These are phyloP conservation scores for Brassica incana DNA, from an alignment of 345 rosid genomes.

Conservation along the genomic window DNA sequence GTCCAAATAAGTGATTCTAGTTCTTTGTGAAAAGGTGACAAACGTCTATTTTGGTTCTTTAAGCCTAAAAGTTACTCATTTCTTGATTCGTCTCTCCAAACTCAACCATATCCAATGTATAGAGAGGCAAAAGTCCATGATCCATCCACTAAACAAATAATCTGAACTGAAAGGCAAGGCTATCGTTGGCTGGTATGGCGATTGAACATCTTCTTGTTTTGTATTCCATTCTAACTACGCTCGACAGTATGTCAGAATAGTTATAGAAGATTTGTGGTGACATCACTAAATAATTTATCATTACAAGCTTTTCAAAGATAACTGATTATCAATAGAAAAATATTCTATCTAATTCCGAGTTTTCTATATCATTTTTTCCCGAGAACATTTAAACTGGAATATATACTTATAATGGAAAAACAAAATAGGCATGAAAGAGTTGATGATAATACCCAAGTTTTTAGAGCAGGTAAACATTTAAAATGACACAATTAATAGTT, in stretches of 20 bases:
- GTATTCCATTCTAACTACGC: neutral
- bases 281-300: too few species aligned
- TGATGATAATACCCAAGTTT: neutral
- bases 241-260: neutral
- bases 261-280: too few species aligned
- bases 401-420: too few species aligned
- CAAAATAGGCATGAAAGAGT: too few species aligned
- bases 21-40: neutral
- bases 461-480: neutral
- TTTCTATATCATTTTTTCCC: too few species aligned
- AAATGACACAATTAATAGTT: neutral
- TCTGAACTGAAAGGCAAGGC: neutral
- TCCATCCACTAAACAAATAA: neutral
- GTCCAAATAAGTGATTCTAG: neutral
- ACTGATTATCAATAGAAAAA: too few species aligned
- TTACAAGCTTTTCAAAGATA: too few species aligned
- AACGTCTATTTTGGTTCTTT: neutral
- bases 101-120: neutral
- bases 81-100: neutral
- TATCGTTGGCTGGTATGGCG: neutral
- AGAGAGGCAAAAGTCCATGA: neutral
- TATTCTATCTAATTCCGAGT: too few species aligned
- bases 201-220: neutral
- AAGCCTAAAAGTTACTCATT: neutral
- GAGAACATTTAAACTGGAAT: too few species aligned